A percentile compares a stretch with the other conserved stretches of the same genome.
Evolutionary conservation across 129 eudicot genomes (phyloP).

Genomic region (Centaurea solstitialis): DNA sequence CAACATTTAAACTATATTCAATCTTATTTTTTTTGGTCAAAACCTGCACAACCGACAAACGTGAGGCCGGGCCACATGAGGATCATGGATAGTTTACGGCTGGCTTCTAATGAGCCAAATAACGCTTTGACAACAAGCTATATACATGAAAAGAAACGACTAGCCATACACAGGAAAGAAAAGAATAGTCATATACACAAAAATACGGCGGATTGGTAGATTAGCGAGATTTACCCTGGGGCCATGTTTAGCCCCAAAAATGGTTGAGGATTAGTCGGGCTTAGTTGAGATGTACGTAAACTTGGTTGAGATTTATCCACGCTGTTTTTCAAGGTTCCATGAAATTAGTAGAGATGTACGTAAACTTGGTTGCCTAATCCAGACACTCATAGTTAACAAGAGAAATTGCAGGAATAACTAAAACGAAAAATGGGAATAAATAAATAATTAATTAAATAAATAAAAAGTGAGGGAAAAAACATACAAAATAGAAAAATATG

Average conservation of each 20-base stretch:
- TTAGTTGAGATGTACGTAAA: too few relatives aligned
- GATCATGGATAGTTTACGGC: too few relatives aligned
- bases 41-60: background rate
- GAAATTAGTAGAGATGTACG: background rate
- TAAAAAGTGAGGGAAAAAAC: background rate
- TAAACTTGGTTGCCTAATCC: background rate
- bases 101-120: background rate
- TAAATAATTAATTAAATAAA: constrained; percentile 6
- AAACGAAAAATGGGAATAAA: background rate
- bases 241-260: too few relatives aligned
- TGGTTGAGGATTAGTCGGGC: too few relatives aligned
- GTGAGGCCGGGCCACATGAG: too few relatives aligned
- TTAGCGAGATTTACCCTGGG: too few relatives aligned
- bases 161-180: background rate
- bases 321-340: background rate
- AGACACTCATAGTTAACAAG: background rate
- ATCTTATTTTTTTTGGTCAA: background rate
- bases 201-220: too few relatives aligned
- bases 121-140: background rate
- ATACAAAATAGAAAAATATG: constrained; percentile 1
- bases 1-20: background rate
- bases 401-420: background rate
- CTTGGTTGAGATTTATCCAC: too few relatives aligned
- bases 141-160: background rate
- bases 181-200: too few relatives aligned